A percentile compares a stretch with the other conserved stretches of the same genome.
Evolutionary conservation across 768 basidiomycete species (phyloP).

Genomic region (Pilatotrama ljubarskyi): DNA sequence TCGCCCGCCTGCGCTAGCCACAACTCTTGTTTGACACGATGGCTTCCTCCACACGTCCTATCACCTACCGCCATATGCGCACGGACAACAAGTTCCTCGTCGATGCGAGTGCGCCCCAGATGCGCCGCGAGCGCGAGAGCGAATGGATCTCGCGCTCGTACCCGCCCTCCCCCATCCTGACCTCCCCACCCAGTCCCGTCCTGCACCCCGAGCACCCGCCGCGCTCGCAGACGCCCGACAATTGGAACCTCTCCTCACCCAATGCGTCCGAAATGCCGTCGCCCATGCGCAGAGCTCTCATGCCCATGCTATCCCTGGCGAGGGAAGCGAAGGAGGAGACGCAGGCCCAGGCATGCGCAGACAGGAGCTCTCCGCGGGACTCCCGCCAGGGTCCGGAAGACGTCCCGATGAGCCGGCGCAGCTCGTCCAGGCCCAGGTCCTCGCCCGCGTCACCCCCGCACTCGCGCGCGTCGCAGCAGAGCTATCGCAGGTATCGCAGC

Average conservation of each 20-base stretch:
- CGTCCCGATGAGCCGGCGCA: conserved; percentile 11
- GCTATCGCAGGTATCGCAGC: conserved; percentile 16
- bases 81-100: conserved; percentile 13
- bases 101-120: conserved; percentile 5
- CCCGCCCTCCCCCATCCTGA: conserved; percentile 16
- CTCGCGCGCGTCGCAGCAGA: conserved; percentile 3
- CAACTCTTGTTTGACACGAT: background rate
- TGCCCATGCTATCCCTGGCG: conserved; percentile 18
- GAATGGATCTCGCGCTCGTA: conserved; percentile 17
- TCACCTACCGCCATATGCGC: conserved; percentile 13
- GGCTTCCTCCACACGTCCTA: conserved; percentile 10
- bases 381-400: conserved; percentile 3
- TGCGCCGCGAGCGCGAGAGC: conserved; percentile 12
- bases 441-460: conserved; percentile 10
- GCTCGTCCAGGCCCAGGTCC: conserved; percentile 13
- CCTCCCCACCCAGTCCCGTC: conserved; percentile 14
- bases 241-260: conserved; percentile 21
- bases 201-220: conserved; percentile 15
- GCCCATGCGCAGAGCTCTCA: conserved; percentile 13
- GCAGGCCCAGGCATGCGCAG: background rate
- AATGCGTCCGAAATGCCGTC: conserved; percentile 18
- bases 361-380: background rate
- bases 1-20: background rate
- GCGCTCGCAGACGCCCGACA: conserved; percentile 14
- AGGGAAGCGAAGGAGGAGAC: conserved; percentile 15